Conservation (phyloP, 768 basidiomycete species). For the Leccinum variicolor region DNA sequence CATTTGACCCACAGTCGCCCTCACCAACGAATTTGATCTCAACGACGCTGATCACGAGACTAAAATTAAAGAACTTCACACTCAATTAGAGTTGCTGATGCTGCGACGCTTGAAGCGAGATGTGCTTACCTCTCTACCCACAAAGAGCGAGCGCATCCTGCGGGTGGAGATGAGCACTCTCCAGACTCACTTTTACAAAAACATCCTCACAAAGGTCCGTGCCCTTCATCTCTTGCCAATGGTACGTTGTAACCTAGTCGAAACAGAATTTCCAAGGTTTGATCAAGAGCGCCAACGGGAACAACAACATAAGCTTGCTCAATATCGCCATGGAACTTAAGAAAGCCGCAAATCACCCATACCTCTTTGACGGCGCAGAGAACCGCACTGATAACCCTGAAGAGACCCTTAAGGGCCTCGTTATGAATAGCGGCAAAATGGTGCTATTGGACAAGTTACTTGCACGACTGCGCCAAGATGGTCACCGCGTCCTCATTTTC, state of each 20-base stretch:
- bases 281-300: constrained; percentile 84
- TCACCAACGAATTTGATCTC: constrained; percentile 95
- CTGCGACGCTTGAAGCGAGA: constrained; percentile 92
- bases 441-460: constrained; percentile 96
- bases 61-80: constrained; percentile 95
- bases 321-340: constrained; percentile 99
- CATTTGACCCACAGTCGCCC: constrained; percentile 55
- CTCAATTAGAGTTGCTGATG: constrained; percentile 93
- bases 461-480: constrained; percentile 82
- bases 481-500: constrained; percentile 97
- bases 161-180: constrained; percentile 96
- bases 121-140: constrained; percentile 92
- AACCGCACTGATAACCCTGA: constrained; percentile 55
- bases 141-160: constrained; percentile 96
- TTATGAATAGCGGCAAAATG: constrained; percentile 99
- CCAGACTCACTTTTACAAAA: constrained; percentile 98
- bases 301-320: constrained; percentile 89
- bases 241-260: constrained; percentile 2
- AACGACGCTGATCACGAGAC: constrained; percentile 88
- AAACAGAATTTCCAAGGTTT: constrained; percentile 88
- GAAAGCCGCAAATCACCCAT: constrained; percentile 98
- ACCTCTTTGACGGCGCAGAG: constrained; percentile 96
- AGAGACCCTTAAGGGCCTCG: constrained; percentile 92
- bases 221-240: background rate
- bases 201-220: constrained; percentile 85